A percentile compares a stretch with the other conserved stretches of the same genome.
Conservation (phyloP, 352 stramenopile species). For the Halophytophthora batemanensis region DNA sequence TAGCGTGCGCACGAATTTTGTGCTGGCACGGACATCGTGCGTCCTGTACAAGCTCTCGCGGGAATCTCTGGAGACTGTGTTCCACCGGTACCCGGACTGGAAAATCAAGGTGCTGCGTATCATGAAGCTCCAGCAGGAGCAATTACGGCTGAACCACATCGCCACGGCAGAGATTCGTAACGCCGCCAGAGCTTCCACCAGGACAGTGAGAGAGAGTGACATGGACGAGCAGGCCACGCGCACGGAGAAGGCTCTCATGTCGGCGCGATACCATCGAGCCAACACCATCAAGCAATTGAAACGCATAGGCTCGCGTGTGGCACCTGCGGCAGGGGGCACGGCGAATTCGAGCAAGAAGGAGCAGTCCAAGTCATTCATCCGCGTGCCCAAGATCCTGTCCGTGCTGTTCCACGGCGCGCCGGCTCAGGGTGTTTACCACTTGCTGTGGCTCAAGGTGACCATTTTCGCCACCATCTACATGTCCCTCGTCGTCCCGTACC, state of each 20-base stretch:
- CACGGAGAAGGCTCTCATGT: constrained; percentile 38
- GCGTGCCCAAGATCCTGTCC: constrained; percentile 9
- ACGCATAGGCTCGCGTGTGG: constrained; percentile 4
- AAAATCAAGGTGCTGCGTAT: constrained; percentile 69
- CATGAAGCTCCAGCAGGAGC: constrained; percentile 52
- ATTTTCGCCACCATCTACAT: constrained; percentile 37
- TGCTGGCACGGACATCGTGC: constrained; percentile 57
- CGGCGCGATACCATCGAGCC: constrained; percentile 29
- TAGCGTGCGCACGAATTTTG: constrained; percentile 48
- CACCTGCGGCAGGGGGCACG: neutral
- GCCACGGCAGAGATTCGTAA: constrained; percentile 40
- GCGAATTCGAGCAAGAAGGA: neutral
- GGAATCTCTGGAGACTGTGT: constrained; percentile 63
- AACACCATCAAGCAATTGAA: constrained; percentile 17
- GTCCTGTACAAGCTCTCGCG: constrained; percentile 72
- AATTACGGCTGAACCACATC: constrained; percentile 44
- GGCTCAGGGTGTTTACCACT: constrained; percentile 45
- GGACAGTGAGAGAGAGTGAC: constrained; percentile 31
- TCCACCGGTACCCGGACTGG: constrained; percentile 67
- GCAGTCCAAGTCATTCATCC: neutral
- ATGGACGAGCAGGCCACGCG: constrained; percentile 30
- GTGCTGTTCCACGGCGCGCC: constrained; percentile 26
- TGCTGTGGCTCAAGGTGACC: constrained; percentile 47
- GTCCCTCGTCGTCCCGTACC: constrained; percentile 48
- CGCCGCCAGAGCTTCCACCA: constrained; percentile 18